A percentile compares a stretch with the other conserved stretches of the same genome.
Conservation (phyloP, 2,329 filamentous ascomycete genomes). For the Aspergillus carbonarius region DNA sequence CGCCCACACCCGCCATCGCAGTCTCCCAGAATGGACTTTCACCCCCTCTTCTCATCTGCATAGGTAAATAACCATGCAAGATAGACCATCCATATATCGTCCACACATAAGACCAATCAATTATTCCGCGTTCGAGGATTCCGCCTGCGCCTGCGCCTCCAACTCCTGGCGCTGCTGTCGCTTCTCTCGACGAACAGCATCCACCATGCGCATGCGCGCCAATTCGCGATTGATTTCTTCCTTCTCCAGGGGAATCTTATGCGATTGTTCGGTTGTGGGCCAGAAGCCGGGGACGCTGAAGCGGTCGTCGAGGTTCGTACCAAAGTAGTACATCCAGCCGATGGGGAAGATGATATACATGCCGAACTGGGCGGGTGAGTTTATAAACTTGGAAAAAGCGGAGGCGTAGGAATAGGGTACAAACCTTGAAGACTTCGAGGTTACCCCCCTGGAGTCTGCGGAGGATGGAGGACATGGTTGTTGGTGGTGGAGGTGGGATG, state of each 20-base stretch:
- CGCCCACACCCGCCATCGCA: not conserved
- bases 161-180: conserved; percentile 41
- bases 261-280: conserved; percentile 66
- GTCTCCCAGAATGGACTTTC: not conserved
- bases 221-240: conserved; percentile 74
- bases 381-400: not conserved
- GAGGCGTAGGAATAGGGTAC: conserved; percentile 12
- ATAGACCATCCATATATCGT: conserved; percentile 11
- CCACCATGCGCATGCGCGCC: conserved; percentile 61
- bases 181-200: conserved; percentile 49
- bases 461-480: conserved; percentile 41
- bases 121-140: conserved; percentile 18
- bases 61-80: not conserved
- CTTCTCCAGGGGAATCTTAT: conserved; percentile 53
- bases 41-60: not conserved
- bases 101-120: not conserved
- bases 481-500: conserved; percentile 6
- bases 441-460: conserved; percentile 75
- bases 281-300: conserved; percentile 92
- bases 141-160: conserved; percentile 15
- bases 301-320: conserved; percentile 91
- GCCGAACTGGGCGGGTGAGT: conserved; percentile 68
- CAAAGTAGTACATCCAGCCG: conserved; percentile 99
- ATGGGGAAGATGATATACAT: conserved; percentile 99
- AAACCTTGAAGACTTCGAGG: conserved; percentile 91